Percentiles rank a stretch among this genome's conserved stretches.
phyloP scores from a whole-genome alignment of 768 basidiomycete species.

The Calvatia gigantea region DNA sequence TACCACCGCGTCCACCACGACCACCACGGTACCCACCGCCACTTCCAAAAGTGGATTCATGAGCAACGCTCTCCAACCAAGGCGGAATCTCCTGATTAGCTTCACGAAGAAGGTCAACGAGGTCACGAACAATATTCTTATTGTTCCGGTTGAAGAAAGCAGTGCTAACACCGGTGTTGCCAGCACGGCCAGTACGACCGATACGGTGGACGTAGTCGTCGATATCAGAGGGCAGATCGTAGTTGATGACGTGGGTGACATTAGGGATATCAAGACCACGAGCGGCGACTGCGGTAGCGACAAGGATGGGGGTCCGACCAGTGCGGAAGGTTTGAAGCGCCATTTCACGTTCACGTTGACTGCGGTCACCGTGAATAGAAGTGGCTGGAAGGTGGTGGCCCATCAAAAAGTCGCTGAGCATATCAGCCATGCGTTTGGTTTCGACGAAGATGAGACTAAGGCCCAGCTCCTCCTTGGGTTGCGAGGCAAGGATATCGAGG shows the following conservation, averaged over 20 bases:
- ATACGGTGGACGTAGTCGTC: conserved; percentile 99
- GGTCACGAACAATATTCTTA: conserved; percentile 86
- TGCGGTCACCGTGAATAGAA: conserved; percentile 97
- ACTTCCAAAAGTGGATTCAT: conserved; percentile 73
- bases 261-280: conserved; percentile 99
- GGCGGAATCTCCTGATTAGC: conserved; percentile 92
- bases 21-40: conserved; percentile 53
- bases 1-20: conserved; percentile 59
- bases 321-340: conserved; percentile 94
- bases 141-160: conserved; percentile 96
- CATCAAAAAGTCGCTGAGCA: conserved; percentile 95
- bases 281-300: conserved; percentile 97
- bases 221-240: conserved; percentile 96
- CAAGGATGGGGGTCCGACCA: conserved; percentile 92
- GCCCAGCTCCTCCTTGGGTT: conserved; percentile 58
- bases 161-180: conserved; percentile 93
- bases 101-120: conserved; percentile 91
- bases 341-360: conserved; percentile 95
- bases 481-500: conserved; percentile 87
- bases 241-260: conserved; percentile 98
- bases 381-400: conserved; percentile 81
- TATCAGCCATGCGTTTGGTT: conserved; percentile 99
- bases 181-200: conserved; percentile 97
- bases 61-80: conserved; percentile 87
- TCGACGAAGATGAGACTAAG: conserved; percentile 97